These are phyloP conservation scores for Dryadomyces quercus-mongolicae DNA, from an alignment of 2,329 filamentous ascomycete genomes.

Conservation along the genomic window DNA sequence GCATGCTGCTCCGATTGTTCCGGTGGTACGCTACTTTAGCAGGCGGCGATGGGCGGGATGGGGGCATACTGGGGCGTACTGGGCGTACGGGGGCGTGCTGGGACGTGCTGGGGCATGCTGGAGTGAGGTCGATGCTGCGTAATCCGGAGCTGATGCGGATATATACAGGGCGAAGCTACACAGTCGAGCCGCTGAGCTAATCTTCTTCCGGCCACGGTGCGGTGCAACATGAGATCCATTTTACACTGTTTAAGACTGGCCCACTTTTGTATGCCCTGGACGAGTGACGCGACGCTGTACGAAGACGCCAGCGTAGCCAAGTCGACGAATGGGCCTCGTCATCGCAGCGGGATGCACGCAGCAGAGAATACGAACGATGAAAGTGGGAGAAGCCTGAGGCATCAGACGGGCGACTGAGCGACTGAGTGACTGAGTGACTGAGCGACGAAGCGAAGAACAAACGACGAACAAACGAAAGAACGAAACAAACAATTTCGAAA, in stretches of 20 bases:
- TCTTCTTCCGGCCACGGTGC: background rate
- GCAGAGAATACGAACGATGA: background rate
- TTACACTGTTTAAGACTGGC: background rate
- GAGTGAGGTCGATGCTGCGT: background rate
- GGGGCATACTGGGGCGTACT: too few relatives aligned
- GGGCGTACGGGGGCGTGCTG: too few relatives aligned
- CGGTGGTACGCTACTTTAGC: background rate
- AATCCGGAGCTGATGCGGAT: too few relatives aligned
- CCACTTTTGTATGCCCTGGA: background rate
- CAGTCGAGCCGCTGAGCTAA: too few relatives aligned
- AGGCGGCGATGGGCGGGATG: background rate
- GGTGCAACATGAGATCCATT: background rate
- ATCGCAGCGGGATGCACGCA: background rate
- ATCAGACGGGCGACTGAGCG: background rate
- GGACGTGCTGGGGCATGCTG: background rate
- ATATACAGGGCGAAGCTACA: too few relatives aligned
- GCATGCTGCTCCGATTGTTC: background rate
- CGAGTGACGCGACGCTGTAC: slow-evolving; percentile 1
- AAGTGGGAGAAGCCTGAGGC: background rate
- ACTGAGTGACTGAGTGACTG: background rate
- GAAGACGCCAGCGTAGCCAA: slow-evolving; percentile 1
- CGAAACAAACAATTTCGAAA: background rate
- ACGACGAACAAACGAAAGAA: background rate
- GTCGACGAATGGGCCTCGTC: slow-evolving; percentile 1
- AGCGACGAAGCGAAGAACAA: background rate